Evolutionary conservation across 2,329 filamentous ascomycete species (phyloP).

Genomic region (Fusarium sp.): DNA sequence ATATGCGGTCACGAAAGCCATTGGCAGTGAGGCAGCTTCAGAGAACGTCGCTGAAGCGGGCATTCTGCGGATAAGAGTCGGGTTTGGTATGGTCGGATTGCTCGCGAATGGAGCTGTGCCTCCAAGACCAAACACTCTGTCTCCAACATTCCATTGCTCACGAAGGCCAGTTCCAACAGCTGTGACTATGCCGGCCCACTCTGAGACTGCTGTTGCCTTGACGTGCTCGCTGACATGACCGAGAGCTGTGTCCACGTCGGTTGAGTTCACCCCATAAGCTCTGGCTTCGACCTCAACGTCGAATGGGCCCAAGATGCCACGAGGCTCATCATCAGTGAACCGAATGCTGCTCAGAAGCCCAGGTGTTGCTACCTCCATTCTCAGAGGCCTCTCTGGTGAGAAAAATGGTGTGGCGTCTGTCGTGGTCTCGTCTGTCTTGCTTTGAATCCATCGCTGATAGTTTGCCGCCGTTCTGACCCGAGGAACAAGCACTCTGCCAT

Average conservation of each 20-base stretch:
- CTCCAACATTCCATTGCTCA: not conserved
- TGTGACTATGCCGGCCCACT: not conserved
- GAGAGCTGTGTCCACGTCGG: not conserved
- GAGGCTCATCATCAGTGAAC: not conserved
- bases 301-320: not conserved
- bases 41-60: not conserved
- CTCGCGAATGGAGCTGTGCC: not conserved
- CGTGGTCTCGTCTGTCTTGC: not conserved
- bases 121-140: not conserved
- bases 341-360: not conserved
- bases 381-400: not conserved
- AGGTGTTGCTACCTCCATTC: not conserved
- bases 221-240: not conserved
- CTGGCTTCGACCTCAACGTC: not conserved
- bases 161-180: not conserved
- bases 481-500: conserved; percentile 6
- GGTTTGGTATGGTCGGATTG: not conserved
- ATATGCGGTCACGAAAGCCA: not conserved
- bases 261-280: not conserved
- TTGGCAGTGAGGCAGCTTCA: not conserved
- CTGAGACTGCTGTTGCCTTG: not conserved
- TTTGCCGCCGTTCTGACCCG: not conserved
- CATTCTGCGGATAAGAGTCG: not conserved
- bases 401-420: not conserved
- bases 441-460: not conserved